Conservation (phyloP, 345 rosid genomes). For the Linum tenue region DNA sequence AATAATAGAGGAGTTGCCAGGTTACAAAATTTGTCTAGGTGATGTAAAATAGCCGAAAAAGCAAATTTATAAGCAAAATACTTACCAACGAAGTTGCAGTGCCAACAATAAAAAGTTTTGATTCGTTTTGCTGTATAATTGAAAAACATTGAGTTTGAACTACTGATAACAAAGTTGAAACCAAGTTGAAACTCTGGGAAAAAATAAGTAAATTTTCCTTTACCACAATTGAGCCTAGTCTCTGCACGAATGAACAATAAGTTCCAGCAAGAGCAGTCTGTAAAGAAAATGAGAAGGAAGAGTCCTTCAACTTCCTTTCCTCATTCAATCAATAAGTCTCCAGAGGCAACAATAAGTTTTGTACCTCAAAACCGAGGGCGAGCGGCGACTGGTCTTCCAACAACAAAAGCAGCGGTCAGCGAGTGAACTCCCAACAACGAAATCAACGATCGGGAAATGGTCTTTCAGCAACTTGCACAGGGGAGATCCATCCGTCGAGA, state of each 20-base stretch:
- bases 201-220: too few species aligned
- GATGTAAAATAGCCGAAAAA: neutral
- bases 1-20: too few species aligned
- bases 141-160: neutral
- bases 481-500: too few species aligned
- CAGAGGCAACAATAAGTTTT: too few species aligned
- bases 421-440: too few species aligned
- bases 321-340: neutral
- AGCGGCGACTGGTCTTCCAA: too few species aligned
- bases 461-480: too few species aligned
- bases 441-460: too few species aligned
- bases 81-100: conserved; percentile 82
- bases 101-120: conserved; percentile 87
- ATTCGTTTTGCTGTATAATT: conserved; percentile 70
- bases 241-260: conserved; percentile 71
- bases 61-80: conserved; percentile 1
- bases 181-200: neutral
- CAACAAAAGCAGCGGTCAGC: too few species aligned
- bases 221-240: conserved; percentile 82
- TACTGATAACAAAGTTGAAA: neutral
- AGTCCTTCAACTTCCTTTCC: neutral
- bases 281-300: conserved; percentile 11
- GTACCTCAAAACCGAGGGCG: too few species aligned
- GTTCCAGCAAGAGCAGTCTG: conserved; percentile 86
- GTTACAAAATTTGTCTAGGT: too few species aligned